Conservation (phyloP, 2,329 filamentous ascomycete species). For the Exophiala bonariae region DNA sequence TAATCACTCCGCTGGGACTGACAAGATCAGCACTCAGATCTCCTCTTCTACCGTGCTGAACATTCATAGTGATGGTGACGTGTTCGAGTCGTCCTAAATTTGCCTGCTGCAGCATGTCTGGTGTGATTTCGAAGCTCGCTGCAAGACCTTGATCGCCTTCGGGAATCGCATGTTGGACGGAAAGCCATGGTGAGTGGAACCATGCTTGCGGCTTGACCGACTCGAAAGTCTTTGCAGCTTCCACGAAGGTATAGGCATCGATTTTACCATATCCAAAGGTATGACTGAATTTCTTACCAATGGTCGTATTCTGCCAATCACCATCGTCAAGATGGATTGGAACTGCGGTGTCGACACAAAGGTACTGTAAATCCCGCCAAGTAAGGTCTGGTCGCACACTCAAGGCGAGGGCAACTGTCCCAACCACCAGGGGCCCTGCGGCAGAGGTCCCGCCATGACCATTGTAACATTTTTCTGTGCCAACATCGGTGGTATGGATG, state of each 20-base stretch:
- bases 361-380: constrained; percentile 94
- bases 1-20: constrained; percentile 78
- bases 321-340: constrained; percentile 71
- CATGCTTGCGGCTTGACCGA: constrained; percentile 93
- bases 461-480: constrained; percentile 72
- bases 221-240: constrained; percentile 81
- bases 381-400: constrained; percentile 80
- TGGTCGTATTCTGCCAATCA: constrained; percentile 78
- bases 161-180: constrained; percentile 81
- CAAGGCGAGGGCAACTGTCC: constrained; percentile 85
- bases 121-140: constrained; percentile 78
- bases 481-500: constrained; percentile 96
- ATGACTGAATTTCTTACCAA: constrained; percentile 87
- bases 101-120: constrained; percentile 74
- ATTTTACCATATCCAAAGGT: constrained; percentile 95
- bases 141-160: constrained; percentile 79
- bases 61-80: constrained; percentile 96
- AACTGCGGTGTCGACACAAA: constrained; percentile 80
- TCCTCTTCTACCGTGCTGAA: constrained; percentile 81
- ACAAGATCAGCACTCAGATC: constrained; percentile 90
- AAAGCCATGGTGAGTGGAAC: constrained; percentile 91
- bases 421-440: constrained; percentile 87
- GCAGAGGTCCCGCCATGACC: constrained; percentile 94
- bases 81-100: constrained; percentile 90
- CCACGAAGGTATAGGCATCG: constrained; percentile 81